Percentiles rank a stretch among this genome's conserved stretches.
These are phyloP conservation scores for Paramecium octaurelia DNA, from an alignment of 73 alveolate species.

Conservation along the genomic window DNA sequence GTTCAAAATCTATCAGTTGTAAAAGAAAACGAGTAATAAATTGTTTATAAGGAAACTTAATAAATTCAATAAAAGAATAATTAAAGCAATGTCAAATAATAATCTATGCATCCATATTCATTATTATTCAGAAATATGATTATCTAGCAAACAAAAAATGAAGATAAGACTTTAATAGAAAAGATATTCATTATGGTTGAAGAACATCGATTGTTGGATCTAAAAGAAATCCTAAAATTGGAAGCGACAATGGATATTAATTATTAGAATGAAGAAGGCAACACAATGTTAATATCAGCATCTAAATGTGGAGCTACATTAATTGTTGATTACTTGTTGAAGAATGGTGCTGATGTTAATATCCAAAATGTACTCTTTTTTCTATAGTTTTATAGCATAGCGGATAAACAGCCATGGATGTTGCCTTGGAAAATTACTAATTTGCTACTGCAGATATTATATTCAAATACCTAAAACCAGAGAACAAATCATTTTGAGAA, in stretches of 20 bases:
- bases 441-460: constrained; percentile 20
- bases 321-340: background rate
- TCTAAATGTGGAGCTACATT: background rate
- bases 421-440: constrained; percentile 27
- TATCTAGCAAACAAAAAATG: background rate
- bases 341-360: constrained; percentile 38
- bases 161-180: background rate
- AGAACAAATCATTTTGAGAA: background rate
- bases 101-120: constrained; percentile 49
- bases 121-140: constrained; percentile 11
- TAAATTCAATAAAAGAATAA: background rate
- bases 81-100: background rate
- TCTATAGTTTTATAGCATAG: background rate
- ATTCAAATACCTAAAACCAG: background rate
- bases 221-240: background rate
- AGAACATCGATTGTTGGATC: background rate
- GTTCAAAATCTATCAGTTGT: background rate
- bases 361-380: background rate
- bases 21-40: background rate
- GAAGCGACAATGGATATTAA: background rate
- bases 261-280: background rate
- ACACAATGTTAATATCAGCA: constrained; percentile 3
- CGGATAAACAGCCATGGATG: constrained; percentile 3
- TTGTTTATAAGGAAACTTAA: background rate
- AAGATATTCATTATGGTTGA: background rate